Conservation (phyloP, 805 yeast species). For the Candida boleticola region DNA sequence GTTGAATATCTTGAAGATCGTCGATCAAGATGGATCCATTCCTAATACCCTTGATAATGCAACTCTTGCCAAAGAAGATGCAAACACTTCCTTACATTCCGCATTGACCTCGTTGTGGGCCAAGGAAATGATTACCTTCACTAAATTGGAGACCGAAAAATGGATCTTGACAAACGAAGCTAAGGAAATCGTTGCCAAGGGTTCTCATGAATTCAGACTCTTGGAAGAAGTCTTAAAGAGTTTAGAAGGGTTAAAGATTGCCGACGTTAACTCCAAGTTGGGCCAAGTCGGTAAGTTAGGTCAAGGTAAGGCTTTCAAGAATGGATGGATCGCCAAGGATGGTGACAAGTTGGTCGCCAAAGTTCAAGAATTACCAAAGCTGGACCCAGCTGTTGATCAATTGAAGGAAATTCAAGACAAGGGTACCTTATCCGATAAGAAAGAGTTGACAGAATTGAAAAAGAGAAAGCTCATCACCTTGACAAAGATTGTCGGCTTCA, state of each 20-base stretch:
- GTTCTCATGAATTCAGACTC: conserved; percentile 88
- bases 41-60: conserved; percentile 59
- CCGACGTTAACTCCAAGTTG: conserved; percentile 68
- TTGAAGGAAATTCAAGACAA: conserved; percentile 54
- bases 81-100: conserved; percentile 64
- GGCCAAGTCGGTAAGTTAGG: conserved; percentile 89
- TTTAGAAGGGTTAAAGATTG: conserved; percentile 76
- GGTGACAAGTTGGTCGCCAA: conserved; percentile 75
- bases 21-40: conserved; percentile 57
- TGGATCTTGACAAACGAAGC: conserved; percentile 84
- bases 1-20: conserved; percentile 57
- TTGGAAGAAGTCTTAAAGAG: conserved; percentile 69
- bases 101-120: conserved; percentile 85
- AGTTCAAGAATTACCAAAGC: conserved; percentile 49
- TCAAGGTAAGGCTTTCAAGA: conserved; percentile 96
- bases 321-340: conserved; percentile 91
- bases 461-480: conserved; percentile 83
- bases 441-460: conserved; percentile 79
- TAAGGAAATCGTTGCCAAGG: conserved; percentile 67
- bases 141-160: conserved; percentile 68
- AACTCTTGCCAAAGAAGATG: conserved; percentile 60
- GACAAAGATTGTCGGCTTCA: conserved; percentile 72
- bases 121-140: conserved; percentile 73
- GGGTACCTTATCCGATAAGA: conserved; percentile 59
- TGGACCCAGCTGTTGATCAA: conserved; percentile 65